Conservation (phyloP, 1,139 yeast species). For the Hemisphaericaspora xylofermentans region DNA sequence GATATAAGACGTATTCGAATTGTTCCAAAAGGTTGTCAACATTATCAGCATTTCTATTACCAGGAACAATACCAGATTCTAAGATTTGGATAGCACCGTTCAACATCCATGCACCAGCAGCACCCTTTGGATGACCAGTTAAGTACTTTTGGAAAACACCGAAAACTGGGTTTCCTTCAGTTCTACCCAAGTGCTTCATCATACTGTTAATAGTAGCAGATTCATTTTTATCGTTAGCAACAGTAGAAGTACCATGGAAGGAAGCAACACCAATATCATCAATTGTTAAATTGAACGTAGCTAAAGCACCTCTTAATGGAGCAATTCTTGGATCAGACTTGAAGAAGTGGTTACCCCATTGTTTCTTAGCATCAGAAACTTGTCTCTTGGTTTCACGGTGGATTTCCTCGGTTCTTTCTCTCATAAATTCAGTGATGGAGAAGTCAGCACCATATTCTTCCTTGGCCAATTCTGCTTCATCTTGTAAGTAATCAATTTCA, state of each 20-base stretch:
- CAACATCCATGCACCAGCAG: conserved; percentile 99
- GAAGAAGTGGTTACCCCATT: conserved; percentile 96
- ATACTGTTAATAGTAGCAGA: conserved; percentile 84
- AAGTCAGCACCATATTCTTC: conserved; percentile 64
- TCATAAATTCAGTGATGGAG: conserved; percentile 54
- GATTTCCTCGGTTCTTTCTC: conserved; percentile 87
- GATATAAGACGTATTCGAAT: conserved; percentile 86
- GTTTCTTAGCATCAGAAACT: conserved; percentile 82
- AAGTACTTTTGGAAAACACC: conserved; percentile 99
- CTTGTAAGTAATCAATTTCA: conserved; percentile 59
- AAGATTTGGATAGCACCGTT: conserved; percentile 96
- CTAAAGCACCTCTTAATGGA: conserved; percentile 95
- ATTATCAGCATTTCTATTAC: conserved; percentile 98
- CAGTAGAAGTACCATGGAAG: conserved; percentile 99
- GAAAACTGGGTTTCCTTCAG: conserved; percentile 95
- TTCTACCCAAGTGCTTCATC: conserved; percentile 94
- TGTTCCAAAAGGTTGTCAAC: conserved; percentile 80
- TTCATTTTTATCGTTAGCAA: conserved; percentile 98
- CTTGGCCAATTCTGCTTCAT: conserved; percentile 56
- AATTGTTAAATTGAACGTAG: conserved; percentile 85
- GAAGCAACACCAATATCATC: conserved; percentile 97
- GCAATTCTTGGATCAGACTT: conserved; percentile 90
- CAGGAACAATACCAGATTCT: conserved; percentile 93
- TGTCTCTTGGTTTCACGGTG: conserved; percentile 83
- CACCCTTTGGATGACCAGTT: conserved; percentile 99